These are phyloP conservation scores for Graphilbum ipis-grandicollis DNA, from an alignment of 2,329 filamentous ascomycete species.

Conservation along the genomic window DNA sequence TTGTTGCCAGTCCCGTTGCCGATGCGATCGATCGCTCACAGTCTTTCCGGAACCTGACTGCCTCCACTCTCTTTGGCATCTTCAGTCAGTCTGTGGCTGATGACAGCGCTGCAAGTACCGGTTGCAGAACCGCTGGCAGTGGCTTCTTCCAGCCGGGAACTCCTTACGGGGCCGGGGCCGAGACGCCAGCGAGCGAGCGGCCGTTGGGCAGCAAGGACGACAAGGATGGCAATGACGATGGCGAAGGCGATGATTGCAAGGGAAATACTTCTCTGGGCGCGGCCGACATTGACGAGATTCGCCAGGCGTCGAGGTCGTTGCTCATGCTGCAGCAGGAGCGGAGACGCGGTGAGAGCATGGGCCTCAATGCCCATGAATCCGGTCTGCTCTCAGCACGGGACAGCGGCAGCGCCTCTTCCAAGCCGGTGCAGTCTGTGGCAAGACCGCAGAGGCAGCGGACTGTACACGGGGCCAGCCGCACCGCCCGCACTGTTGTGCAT, in stretches of 20 bases:
- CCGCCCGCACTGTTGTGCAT: constrained; percentile 9
- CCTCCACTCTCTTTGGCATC: constrained; percentile 80
- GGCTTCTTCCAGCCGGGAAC: constrained; percentile 34
- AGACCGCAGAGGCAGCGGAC: too few species aligned
- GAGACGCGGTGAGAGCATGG: constrained; percentile 1
- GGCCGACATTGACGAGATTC: constrained; percentile 7
- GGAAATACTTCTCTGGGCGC: background rate
- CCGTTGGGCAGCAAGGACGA: background rate
- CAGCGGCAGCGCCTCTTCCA: too few species aligned
- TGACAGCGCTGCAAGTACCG: constrained; percentile 11
- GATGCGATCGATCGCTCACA: constrained; percentile 42
- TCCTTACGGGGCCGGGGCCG: constrained; percentile 63
- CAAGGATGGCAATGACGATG: background rate
- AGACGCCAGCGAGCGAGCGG: constrained; percentile 35
- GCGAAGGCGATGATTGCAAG: background rate
- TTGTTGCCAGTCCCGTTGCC: background rate
- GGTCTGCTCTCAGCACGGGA: too few species aligned
- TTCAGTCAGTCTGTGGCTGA: constrained; percentile 45
- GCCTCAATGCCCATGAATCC: background rate
- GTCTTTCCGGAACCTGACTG: constrained; percentile 73
- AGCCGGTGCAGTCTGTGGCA: too few species aligned
- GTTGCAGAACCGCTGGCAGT: constrained; percentile 18
- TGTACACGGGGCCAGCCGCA: constrained; percentile 12
- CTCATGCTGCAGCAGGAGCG: constrained; percentile 8
- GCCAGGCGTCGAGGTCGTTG: constrained; percentile 7